A percentile compares a stretch with the other conserved stretches of the same genome.
Evolutionary conservation across 176 grass and related monocot species (phyloP).

Genomic region (Oryza meyeriana): DNA sequence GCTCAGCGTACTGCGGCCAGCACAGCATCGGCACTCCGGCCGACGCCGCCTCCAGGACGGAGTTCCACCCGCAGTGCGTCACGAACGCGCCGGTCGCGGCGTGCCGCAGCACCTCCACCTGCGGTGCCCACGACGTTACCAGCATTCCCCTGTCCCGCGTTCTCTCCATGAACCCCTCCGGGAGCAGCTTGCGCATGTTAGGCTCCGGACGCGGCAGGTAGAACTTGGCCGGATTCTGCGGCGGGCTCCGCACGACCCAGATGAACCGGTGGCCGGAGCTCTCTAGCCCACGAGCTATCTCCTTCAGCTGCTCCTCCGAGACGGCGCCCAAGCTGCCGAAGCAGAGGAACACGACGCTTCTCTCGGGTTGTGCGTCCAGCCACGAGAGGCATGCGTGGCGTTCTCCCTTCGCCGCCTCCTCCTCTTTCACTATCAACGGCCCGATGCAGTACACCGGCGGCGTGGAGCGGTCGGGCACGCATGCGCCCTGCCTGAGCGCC

Average conservation of each 20-base stretch:
- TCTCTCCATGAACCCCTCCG: conserved; percentile 57
- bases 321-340: conserved; percentile 62
- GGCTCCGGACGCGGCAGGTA: conserved; percentile 26
- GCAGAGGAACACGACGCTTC: conserved; percentile 58
- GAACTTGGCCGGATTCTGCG: conserved; percentile 24
- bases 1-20: conserved; percentile 73
- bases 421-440: conserved; percentile 31
- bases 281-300: conserved; percentile 50
- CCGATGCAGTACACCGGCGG: conserved; percentile 65
- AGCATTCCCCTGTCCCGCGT: conserved; percentile 42
- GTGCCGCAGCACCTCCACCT: conserved; percentile 67
- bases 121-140: conserved; percentile 58
- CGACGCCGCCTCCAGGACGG: conserved; percentile 40
- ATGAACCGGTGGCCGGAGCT: conserved; percentile 50
- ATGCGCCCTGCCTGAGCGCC: neutral
- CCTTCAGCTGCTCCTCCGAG: conserved; percentile 32
- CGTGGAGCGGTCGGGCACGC: conserved; percentile 3
- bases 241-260: conserved; percentile 53
- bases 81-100: conserved; percentile 49
- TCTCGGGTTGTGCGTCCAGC: conserved; percentile 55
- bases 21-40: conserved; percentile 54
- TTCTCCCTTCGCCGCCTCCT: neutral
- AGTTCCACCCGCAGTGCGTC: conserved; percentile 72
- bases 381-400: conserved; percentile 49
- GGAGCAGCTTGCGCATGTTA: conserved; percentile 44